Conservation (phyloP, 139 green algal genomes). For the Dunaliella primolecta region DNA sequence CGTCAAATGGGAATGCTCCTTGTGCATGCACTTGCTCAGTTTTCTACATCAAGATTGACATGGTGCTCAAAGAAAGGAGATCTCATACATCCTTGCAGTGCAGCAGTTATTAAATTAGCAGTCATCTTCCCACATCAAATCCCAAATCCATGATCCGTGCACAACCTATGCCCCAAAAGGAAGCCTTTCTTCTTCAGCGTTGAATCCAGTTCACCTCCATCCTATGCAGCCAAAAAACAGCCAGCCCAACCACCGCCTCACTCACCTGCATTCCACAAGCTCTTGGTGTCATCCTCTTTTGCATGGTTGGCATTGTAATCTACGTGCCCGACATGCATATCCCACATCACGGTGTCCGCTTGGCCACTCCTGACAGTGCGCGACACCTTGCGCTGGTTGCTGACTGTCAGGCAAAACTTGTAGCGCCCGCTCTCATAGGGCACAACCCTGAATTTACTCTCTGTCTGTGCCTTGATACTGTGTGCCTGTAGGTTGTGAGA, state of each 20-base stretch:
- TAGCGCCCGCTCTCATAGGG: conserved; percentile 53
- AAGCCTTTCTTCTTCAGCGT: neutral
- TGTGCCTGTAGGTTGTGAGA: conserved; percentile 1
- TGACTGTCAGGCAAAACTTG: conserved; percentile 48
- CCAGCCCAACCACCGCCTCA: no score
- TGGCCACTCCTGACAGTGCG: conserved; percentile 33
- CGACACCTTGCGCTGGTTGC: conserved; percentile 13
- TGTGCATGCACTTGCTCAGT: no score
- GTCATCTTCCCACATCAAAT: no score
- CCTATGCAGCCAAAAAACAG: no score
- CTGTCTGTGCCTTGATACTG: conserved; percentile 37
- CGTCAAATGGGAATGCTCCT: no score
- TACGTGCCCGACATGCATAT: conserved; percentile 46
- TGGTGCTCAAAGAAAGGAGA: no score
- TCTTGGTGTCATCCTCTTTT: conserved; percentile 53
- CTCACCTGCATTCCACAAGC: conserved; percentile 42
- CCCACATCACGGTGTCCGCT: conserved; percentile 44
- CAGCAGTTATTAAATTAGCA: no score
- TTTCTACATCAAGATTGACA: no score
- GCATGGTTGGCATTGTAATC: conserved; percentile 27
- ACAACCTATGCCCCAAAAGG: no score
- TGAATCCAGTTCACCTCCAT: neutral
- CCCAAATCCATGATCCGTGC: no score
- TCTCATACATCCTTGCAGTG: no score
- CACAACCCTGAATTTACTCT: conserved; percentile 52